These are phyloP conservation scores for Trichoderma afroharzianum DNA, from an alignment of 2,329 filamentous ascomycete species.

Conservation along the genomic window DNA sequence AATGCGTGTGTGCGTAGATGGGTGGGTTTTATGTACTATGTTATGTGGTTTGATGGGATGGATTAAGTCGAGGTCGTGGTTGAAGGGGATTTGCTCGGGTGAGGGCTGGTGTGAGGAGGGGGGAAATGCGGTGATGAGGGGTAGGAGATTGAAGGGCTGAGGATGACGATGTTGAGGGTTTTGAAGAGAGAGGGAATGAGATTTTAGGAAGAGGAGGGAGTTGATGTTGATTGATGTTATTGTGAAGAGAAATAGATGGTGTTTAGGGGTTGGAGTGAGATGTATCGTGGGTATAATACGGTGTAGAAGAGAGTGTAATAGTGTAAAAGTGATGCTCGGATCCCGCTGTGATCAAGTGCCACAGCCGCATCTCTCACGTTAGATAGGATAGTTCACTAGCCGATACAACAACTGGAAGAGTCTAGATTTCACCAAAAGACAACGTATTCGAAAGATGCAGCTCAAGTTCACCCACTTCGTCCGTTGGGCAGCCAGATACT, in stretches of 20 bases:
- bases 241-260: neutral
- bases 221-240: neutral
- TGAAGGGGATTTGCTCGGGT: constrained; percentile 3
- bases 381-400: neutral
- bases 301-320: neutral
- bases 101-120: neutral
- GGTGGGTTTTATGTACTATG: neutral
- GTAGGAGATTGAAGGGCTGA: neutral
- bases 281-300: neutral
- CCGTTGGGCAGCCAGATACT: neutral
- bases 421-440: neutral
- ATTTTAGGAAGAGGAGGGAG: neutral
- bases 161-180: neutral
- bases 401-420: neutral
- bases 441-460: neutral
- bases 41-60: neutral
- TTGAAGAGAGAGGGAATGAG: neutral
- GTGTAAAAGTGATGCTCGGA: neutral
- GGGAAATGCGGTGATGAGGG: neutral
- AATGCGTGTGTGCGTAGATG: constrained; percentile 1
- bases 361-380: neutral
- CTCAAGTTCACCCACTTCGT: neutral
- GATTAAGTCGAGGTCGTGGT: constrained; percentile 3
- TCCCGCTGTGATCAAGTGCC: neutral
- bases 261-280: neutral